Evolutionary conservation across 768 basidiomycete genomes (phyloP), one percentile per base, ranked within the genome.

Genomic region (Panaeolus papilionaceus): DNA sequence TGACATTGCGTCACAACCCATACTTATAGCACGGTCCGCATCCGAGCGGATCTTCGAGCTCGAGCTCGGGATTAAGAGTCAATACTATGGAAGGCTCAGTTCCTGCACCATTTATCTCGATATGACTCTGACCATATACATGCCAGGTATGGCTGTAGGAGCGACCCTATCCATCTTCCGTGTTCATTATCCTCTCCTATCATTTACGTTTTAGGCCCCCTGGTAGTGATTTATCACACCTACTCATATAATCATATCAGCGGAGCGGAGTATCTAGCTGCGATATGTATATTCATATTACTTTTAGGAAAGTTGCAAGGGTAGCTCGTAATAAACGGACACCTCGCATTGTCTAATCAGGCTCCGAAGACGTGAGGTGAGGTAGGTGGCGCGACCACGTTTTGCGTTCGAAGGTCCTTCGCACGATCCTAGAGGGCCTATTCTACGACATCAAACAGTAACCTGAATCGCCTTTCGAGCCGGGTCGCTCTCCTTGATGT

Each of bases 371-470:
- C 26, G 1, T 28, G 26, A 58, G 54, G 54, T 58, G 54, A 58
- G 12, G 54, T 37, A 58, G 54, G 54, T 58, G 54, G 54, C 54
- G 54, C 54, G 54, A 58, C 54, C 54, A 58, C 54, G 54, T 58
- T 58, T 58, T 28, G 28, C 26, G 2, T 33, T 58, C 28, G 54
- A 58, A 58, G 28, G 54, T 58, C 33, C 54, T 58, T 37, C 28
- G 28, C 54, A 33, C 26, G 49, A 51, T 16, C 54, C 16, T 58
- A 49, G 20, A 49, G 54, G 14, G 26, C 33, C 14, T 10, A 18
- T 37, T 28, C 4, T 12, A 12, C 33, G 33, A 33, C 7, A 20
- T 51, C 20, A 8, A 23, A 51, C 47, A 4, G 47, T 58, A 58
- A 58, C 26, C 54, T 37, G 54, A 58, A 28, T 58, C 54, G 54